phyloP scores from a whole-genome alignment of 306 rosid species.

The Corylus americana region DNA sequence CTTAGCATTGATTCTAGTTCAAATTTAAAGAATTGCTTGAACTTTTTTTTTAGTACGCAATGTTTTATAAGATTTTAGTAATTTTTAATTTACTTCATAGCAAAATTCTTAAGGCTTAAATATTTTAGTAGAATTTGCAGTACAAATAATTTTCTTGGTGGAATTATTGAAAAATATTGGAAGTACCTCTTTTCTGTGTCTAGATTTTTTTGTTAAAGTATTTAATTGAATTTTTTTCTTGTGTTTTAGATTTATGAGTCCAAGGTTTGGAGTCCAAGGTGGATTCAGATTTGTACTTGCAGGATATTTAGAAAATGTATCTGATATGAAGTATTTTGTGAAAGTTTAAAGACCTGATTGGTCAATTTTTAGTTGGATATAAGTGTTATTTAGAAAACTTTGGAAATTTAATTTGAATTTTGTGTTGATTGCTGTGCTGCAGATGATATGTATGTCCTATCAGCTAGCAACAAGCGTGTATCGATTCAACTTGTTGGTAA shows the following conservation, averaged over 20 bases:
- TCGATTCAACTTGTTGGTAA: constrained; percentile 77
- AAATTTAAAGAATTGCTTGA: neutral
- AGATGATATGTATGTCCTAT: constrained; percentile 98
- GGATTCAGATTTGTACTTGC: neutral
- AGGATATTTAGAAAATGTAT: neutral
- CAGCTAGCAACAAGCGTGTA: constrained; percentile 77
- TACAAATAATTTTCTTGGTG: neutral
- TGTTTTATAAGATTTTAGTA: neutral
- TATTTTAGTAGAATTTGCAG: neutral
- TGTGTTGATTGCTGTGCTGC: constrained; percentile 32
- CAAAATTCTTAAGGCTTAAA: neutral
- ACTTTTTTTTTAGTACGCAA: neutral
- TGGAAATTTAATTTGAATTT: constrained; percentile 24
- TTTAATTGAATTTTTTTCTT: neutral
- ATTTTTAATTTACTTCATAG: neutral
- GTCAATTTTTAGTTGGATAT: neutral
- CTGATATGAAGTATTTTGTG: neutral
- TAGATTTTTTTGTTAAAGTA: neutral
- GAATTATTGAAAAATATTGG: neutral
- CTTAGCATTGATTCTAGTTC: too few species aligned
- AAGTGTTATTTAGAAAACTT: constrained; percentile 16
- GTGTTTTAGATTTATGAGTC: neutral
- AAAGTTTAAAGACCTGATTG: neutral
- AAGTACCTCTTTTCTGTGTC: neutral
- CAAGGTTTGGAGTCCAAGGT: neutral